Base-by-base conservation (phyloP, 2,329 filamentous ascomycete genomes). In the Exophiala oligosperma region DNA sequence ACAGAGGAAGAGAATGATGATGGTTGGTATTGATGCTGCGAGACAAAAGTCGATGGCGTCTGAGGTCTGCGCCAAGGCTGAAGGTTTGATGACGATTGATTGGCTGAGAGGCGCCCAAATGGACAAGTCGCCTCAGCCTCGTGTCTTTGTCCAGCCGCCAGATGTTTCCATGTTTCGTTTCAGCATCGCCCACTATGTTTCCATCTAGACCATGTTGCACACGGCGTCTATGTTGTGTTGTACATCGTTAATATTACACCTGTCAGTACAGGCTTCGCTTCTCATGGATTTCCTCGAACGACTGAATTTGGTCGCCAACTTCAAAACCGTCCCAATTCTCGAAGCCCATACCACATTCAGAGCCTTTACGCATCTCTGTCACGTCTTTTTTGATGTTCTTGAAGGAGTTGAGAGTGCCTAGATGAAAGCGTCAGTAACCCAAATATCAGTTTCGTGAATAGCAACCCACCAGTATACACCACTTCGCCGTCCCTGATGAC, bases 381-480 rank as follows among this genome's bases (percentile, higher is more conserved):
- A 94, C 90, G 64, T 97, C 91, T 72, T 95, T 95, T 81, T 97
- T 97, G 72, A 89, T 85, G 69, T 95, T 90, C 77, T 94, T 97
- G 58, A 99, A 84, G 1, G 90, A 90, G 17, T 85, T 82, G 44
- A 97, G 84, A 52, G 81, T 82, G 64, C 92, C 93, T 96, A 56
- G 14, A 21, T 5, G 32, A 40, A 35, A 35, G 40, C 40, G 60
- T 43, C 56, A 50, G 52, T 14, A 44, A 17, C 9, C 17, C 9
- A 35, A 14, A 17, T 3, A 46, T 26, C 17, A 49, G 32, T 46
- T 40, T 29, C 8, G 11, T 28, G 67, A 28, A 37, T 28, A 21
- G 6, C 1, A n/a, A 80, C 89, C 77, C 79, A 95, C 93, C 93
- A 72, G 95, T 88, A 71, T 88, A 94, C 9, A 97, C 70, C 52